These are phyloP conservation scores for Mycena latifolia DNA, from an alignment of 768 basidiomycete genomes.

Conservation along the genomic window DNA sequence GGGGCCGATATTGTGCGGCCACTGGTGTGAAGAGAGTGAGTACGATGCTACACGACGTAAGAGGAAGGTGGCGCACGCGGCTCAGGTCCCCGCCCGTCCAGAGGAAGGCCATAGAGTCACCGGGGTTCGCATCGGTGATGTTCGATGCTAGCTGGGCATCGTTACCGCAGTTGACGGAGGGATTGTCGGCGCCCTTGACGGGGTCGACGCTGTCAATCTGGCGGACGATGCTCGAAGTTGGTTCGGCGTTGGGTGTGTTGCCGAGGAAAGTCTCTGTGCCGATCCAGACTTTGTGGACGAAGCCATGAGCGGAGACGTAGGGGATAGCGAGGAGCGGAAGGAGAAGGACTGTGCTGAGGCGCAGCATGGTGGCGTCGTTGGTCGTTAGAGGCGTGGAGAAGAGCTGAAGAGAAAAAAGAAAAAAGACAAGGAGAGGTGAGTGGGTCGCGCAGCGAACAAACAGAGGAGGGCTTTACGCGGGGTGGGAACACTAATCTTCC, in stretches of 20 bases:
- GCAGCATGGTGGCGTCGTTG: conserved; percentile 41
- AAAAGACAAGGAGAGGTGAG: conserved; percentile 18
- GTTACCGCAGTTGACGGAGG: conserved; percentile 71
- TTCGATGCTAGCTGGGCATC: conserved; percentile 62
- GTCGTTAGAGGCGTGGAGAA: conserved; percentile 12
- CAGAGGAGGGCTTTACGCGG: conserved; percentile 10
- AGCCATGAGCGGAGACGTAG: conserved; percentile 60
- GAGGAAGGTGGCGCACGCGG: conserved; percentile 22
- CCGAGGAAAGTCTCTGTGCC: conserved; percentile 54
- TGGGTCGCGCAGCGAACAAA: conserved; percentile 30
- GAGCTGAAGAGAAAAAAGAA: conserved; percentile 16
- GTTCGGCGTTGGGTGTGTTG: conserved; percentile 43
- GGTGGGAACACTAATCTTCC: neutral
- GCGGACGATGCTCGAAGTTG: conserved; percentile 53
- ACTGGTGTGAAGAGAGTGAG: conserved; percentile 14
- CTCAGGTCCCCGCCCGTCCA: conserved; percentile 63
- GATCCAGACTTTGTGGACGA: conserved; percentile 53
- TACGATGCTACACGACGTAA: neutral
- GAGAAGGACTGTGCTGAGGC: conserved; percentile 40
- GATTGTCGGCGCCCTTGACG: conserved; percentile 67
- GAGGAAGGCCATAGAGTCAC: conserved; percentile 63
- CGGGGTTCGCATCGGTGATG: conserved; percentile 70
- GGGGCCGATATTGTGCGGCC: conserved; percentile 59
- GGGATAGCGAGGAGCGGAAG: conserved; percentile 50
- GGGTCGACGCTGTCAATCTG: conserved; percentile 53